These are phyloP conservation scores for Bothriochloa decipiens DNA, from an alignment of 176 grass and related monocot species.

Conservation along the genomic window DNA sequence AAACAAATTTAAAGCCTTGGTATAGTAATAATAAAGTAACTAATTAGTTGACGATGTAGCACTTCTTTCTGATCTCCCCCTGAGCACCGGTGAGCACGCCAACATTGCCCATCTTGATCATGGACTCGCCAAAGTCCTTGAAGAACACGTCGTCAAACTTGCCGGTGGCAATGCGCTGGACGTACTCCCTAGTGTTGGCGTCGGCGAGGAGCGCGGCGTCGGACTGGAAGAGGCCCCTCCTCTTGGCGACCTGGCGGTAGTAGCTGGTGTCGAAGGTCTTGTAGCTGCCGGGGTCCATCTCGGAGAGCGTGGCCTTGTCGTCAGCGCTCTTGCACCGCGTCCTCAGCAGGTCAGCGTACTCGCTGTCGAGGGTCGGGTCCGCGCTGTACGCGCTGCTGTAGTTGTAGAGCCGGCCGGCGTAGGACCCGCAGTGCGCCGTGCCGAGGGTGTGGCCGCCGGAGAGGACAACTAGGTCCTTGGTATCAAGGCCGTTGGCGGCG, in stretches of 20 bases:
- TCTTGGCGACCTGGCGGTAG: neutral
- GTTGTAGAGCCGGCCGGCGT: slow-evolving; percentile 59
- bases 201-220: slow-evolving; percentile 56
- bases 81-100: slow-evolving; percentile 52
- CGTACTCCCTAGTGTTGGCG: slow-evolving; percentile 51
- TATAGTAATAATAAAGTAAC: too few relatives aligned
- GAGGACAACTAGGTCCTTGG: slow-evolving; percentile 42
- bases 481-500: slow-evolving; percentile 24
- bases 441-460: slow-evolving; percentile 64
- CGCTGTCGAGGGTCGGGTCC: slow-evolving; percentile 54
- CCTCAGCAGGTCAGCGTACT: slow-evolving; percentile 57
- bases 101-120: slow-evolving; percentile 65
- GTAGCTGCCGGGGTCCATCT: slow-evolving; percentile 82
- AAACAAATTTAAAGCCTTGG: too few relatives aligned
- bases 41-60: slow-evolving; percentile 22
- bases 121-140: slow-evolving; percentile 52
- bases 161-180: slow-evolving; percentile 40
- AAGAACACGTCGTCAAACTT: slow-evolving; percentile 48
- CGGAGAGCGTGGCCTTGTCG: slow-evolving; percentile 44
- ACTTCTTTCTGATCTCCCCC: slow-evolving; percentile 68
- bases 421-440: slow-evolving; percentile 51
- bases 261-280: slow-evolving; percentile 57
- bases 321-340: slow-evolving; percentile 43
- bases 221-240: slow-evolving; percentile 56
- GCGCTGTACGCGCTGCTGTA: slow-evolving; percentile 42